phyloP scores from a whole-genome alignment of 352 stramenopile genomes.

The Stramenopiles sp. region DNA sequence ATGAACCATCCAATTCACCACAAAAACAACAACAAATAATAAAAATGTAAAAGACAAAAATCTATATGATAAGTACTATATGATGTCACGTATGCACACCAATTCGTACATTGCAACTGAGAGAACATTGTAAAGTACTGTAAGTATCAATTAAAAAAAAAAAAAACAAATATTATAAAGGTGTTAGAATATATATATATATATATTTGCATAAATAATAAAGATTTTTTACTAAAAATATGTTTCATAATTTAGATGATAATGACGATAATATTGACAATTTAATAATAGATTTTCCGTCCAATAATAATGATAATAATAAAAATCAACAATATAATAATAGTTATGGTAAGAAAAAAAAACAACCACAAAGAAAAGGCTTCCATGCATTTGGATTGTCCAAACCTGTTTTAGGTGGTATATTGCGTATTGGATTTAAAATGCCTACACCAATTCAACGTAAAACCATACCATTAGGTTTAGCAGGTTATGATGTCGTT shows the following conservation, averaged over 20 bases:
- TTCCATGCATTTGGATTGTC: slow-evolving; percentile 61
- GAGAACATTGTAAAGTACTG: background rate
- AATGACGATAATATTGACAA: background rate
- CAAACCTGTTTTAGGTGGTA: slow-evolving; percentile 41
- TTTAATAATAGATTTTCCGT: no score
- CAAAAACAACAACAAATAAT: no score
- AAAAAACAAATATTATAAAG: background rate
- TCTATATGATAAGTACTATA: no score
- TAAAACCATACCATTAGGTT: slow-evolving; percentile 83
- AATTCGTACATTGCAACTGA: background rate
- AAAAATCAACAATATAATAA: background rate
- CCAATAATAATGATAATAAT: background rate
- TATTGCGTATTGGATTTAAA: slow-evolving; percentile 84
- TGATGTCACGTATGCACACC: no score
- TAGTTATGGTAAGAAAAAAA: background rate
- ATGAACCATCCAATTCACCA: no score
- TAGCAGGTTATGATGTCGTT: slow-evolving; percentile 86
- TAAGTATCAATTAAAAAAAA: background rate
- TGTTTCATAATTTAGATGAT: background rate
- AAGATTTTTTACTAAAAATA: background rate
- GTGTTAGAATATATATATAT: background rate
- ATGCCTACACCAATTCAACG: slow-evolving; percentile 95
- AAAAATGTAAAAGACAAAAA: no score
- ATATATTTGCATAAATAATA: background rate
- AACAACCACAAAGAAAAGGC: slow-evolving; percentile 25